Conservation (phyloP, 257 asterid genomes). For the Scutellaria minor region DNA sequence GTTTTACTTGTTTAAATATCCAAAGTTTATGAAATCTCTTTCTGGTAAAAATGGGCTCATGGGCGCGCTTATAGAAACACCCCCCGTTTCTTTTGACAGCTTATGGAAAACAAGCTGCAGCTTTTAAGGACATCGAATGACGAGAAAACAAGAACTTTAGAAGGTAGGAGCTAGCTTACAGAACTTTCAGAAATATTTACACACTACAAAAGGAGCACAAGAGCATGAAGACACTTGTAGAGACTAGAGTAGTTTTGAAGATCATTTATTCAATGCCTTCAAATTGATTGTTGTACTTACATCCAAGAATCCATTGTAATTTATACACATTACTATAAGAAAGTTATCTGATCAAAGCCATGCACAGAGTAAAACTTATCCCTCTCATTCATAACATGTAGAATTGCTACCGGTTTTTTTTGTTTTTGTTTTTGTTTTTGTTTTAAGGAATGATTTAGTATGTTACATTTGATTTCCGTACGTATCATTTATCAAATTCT, state of each 20-base stretch:
- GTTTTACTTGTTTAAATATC: not conserved
- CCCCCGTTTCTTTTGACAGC: conserved; percentile 44
- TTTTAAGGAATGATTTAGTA: not conserved
- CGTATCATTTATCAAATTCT: not conserved
- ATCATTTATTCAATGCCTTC: conserved; percentile 3
- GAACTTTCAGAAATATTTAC: conserved; percentile 17
- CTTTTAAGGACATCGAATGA: conserved; percentile 44
- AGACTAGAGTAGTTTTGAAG: not conserved
- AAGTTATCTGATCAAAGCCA: not conserved
- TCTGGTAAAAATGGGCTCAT: not conserved
- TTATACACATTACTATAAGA: not conserved
- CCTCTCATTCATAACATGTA: not conserved
- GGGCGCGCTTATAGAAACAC: not conserved
- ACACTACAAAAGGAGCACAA: conserved; percentile 16
- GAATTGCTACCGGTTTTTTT: too few relatives aligned
- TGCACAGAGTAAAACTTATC: not conserved
- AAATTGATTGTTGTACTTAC: not conserved
- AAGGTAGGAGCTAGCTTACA: conserved; percentile 29
- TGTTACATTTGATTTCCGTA: not conserved
- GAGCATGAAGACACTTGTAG: conserved; percentile 3
- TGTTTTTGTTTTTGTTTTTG: not conserved
- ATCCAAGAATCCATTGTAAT: not conserved
- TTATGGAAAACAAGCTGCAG: conserved; percentile 65
- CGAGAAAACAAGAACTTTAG: conserved; percentile 42
- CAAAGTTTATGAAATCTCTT: not conserved